These are phyloP conservation scores for Zygosaccharomyces rouxii DNA, from an alignment of 805 yeast genomes.

Conservation along the genomic window DNA sequence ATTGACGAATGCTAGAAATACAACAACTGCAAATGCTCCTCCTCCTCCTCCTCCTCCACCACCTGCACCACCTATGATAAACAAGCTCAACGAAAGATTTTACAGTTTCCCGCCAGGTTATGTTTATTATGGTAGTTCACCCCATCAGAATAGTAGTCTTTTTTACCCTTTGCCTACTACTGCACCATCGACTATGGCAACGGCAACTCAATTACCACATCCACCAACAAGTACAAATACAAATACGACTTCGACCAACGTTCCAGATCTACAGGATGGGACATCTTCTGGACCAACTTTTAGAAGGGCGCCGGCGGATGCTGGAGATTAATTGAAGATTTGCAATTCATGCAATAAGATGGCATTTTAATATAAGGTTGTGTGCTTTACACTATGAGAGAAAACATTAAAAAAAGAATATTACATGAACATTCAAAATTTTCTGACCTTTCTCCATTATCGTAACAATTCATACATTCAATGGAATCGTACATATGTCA, in stretches of 20 bases:
- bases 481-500: no score
- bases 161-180: not conserved
- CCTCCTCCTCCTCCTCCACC: slow-evolving; percentile 3
- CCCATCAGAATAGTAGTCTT: slow-evolving; percentile 1
- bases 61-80: not conserved
- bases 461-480: no score
- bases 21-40: slow-evolving; percentile 1
- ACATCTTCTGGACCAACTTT: not conserved
- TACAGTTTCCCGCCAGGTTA: not conserved
- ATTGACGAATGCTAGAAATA: slow-evolving; percentile 8
- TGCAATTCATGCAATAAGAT: not conserved
- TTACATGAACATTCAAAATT: not conserved
- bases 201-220: slow-evolving; percentile 5
- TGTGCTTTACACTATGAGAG: no score
- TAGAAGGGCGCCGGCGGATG: not conserved
- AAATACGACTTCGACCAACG: slow-evolving; percentile 6
- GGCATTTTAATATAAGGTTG: no score
- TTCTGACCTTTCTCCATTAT: no score
- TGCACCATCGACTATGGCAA: not conserved
- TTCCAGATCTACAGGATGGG: not conserved
- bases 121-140: not conserved
- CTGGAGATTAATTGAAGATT: not conserved
- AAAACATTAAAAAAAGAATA: no score
- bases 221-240: slow-evolving; percentile 2
- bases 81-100: not conserved